Evolutionary conservation across 495 filamentous ascomycete genomes (phyloP), one percentile per base, ranked within the genome.

Genomic region (Ramalina intermedia): DNA sequence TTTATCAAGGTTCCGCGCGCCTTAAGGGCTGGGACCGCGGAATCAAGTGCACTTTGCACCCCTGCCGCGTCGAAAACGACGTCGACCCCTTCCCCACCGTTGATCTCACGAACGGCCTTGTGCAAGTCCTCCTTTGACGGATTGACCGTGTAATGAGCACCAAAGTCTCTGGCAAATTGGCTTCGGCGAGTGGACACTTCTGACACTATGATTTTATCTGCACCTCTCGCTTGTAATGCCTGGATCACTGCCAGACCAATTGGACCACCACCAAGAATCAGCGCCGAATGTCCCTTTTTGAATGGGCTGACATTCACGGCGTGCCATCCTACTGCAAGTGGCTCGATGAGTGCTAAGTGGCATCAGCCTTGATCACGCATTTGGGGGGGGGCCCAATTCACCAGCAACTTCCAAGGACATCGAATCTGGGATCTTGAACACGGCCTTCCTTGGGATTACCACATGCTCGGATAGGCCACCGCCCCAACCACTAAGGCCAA

Each of bases 241-340:
- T 76, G 75, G n/a, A 81, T 66, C 20, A 81, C 66, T 6, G 71
- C 65, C n/a, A 83, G 63, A 6, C 80, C 78, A 38, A 84, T 78
- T 0, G 80, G 78, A 0, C 78, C 80, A 3, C 70, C 77, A 17
- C 80, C 80, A 8, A 81, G 56, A 21, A 84, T 63, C 16, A 83
- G 57, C 3, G 69, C 69, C 3, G 64, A 64, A 45, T 75, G 65
- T n/a, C 64, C 63, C 14, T 58, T 49, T 47, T 78, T 69, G 54
- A 78, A 66, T 0, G 70, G 66, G 14, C 68, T 71, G 39, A 68
- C 58, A 16, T 70, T 72, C 37, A 82, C 71, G n/a, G 76, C 77
- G 58, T 83, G 78, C 78, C 78, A 83, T 46, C 69, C 80, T 4
- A 82, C 79, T 9, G 76, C 63, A 0, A 83, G 63, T 1, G 80